Base-by-base conservation (phyloP, 768 basidiomycete species). In the Macrocybe gigantea region DNA sequence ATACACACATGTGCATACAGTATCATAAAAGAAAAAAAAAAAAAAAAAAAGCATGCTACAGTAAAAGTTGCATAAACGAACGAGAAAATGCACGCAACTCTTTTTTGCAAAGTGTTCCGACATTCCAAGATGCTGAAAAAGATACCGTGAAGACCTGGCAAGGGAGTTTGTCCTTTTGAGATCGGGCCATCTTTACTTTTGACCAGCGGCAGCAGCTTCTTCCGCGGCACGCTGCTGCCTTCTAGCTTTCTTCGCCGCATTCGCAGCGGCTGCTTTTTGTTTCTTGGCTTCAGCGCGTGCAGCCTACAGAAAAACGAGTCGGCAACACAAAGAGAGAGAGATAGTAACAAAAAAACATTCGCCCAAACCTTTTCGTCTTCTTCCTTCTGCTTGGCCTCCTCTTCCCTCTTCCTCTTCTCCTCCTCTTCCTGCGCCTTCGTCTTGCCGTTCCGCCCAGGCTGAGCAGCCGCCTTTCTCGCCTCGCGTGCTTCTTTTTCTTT, bases 401-500 rank as follows among this genome's bases (percentile, higher is more conserved):
- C 86, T 65, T 77, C 81, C 57, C 77, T 78, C 56, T 80, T 85
- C 49, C 81, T 81, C 54, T 62, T 80, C 63, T 85, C 87, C 60
- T 84, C 84, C 53, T 89, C 88, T 60, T 75, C 82, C 59, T 81
- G 81, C 56, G 81, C 83, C 62, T 89, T 82, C 49, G 82, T 83
- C 53, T 83, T 85, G 41, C 77, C 82, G 51, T 83, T 83, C 64
- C 84, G 85, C 38, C 75, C 71, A 36, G 80, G 75, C 7, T 67
- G 75, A 64, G 64, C 65, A 61, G 58, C 63, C 1, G 45, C 68
- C 73, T 92, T 93, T 75, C 96, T 97, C 34, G 89, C 88, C 58
- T 93, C 93, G 8, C 93, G 77, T 0, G 89, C 89, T 52, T 88
- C 92, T 66, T 97, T 98, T 69, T 98, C 95, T 62, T 95, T 82